Conservation (phyloP, 164 flowering plant genomes). For the Chloranthus sessilifolius region DNA sequence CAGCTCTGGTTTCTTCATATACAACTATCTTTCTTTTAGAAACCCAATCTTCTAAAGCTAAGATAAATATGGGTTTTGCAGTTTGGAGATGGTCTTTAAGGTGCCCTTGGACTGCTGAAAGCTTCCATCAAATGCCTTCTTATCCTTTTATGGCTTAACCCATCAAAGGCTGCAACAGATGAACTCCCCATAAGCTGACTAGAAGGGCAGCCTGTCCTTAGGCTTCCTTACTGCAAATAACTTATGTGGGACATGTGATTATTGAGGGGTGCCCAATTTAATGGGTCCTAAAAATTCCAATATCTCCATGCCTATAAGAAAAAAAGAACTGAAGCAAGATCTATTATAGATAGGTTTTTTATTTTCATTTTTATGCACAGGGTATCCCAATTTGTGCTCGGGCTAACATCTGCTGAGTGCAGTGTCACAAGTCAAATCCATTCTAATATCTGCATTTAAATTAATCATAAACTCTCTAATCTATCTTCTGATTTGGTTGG, state of each 20-base stretch:
- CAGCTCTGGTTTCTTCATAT: slow-evolving; percentile 11
- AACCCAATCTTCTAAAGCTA: slow-evolving; percentile 13
- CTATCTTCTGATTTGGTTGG: too few relatives aligned
- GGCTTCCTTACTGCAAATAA: slow-evolving; percentile 10
- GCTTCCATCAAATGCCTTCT: slow-evolving; percentile 16
- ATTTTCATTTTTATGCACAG: too few relatives aligned
- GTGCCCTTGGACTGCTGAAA: slow-evolving; percentile 13
- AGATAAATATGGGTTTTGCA: slow-evolving; percentile 11
- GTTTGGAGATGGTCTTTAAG: slow-evolving; percentile 4
- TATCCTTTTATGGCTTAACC: slow-evolving; percentile 10
- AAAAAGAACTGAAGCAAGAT: not conserved
- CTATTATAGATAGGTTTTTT: too few relatives aligned
- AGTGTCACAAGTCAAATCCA: too few relatives aligned
- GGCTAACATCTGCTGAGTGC: too few relatives aligned
- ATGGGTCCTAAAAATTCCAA: slow-evolving; percentile 14
- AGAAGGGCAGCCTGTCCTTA: slow-evolving; percentile 15
- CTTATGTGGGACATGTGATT: slow-evolving; percentile 10
- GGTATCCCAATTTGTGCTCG: too few relatives aligned
- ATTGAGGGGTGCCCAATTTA: slow-evolving; percentile 14
- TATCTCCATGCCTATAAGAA: slow-evolving; percentile 13
- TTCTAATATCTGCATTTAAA: too few relatives aligned
- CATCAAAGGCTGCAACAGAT: slow-evolving; percentile 3
- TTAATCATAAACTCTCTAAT: too few relatives aligned
- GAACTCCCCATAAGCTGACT: slow-evolving; percentile 11
- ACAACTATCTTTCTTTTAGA: slow-evolving; percentile 11